phyloP scores from a whole-genome alignment of 2,329 filamentous ascomycete genomes.

The Trichoderma sp. region DNA sequence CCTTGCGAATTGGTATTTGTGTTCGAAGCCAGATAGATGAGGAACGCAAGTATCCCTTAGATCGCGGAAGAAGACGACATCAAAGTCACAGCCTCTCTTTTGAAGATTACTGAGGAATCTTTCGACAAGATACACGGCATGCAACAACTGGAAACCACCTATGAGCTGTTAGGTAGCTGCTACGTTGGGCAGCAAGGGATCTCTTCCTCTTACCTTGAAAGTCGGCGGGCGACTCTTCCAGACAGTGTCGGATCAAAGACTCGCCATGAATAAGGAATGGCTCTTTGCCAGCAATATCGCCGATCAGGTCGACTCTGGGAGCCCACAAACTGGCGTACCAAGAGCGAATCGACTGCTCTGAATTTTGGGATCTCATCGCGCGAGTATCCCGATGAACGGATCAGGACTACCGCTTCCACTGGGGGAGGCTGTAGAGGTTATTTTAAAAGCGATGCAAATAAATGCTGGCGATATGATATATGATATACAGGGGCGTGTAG shows the following conservation, averaged over 20 bases:
- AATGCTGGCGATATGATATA: neutral
- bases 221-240: conserved; percentile 61
- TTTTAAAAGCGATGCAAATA: neutral
- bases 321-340: conserved; percentile 23
- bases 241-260: conserved; percentile 62
- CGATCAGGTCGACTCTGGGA: conserved; percentile 60
- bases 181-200: neutral
- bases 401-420: neutral
- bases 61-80: conserved; percentile 65
- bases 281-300: conserved; percentile 72
- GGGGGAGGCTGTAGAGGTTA: neutral
- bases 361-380: neutral
- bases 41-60: conserved; percentile 57
- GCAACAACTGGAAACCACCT: conserved; percentile 67
- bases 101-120: conserved; percentile 58
- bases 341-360: neutral
- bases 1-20: conserved; percentile 61
- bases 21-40: conserved; percentile 17
- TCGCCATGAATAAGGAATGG: conserved; percentile 72
- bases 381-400: neutral
- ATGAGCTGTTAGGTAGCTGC: neutral
- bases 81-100: conserved; percentile 65
- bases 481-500: neutral
- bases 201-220: conserved; percentile 44
- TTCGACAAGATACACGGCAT: conserved; percentile 68